Evolutionary conservation across 2,329 filamentous ascomycete species (phyloP).

Genomic region (Stagonosporopsis chrysanthemi): DNA sequence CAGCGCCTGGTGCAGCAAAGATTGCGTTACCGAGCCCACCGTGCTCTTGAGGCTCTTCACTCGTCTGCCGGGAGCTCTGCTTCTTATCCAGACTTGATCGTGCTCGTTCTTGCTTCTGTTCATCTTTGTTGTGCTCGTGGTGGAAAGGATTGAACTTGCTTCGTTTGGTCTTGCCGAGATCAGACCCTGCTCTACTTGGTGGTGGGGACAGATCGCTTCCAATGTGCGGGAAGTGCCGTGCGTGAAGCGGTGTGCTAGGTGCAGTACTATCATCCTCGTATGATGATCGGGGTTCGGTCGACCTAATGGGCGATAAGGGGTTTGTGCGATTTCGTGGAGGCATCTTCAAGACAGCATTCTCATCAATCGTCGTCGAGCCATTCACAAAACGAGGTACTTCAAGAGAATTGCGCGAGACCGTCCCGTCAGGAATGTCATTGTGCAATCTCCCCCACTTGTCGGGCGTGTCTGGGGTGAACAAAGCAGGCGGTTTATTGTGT

Average conservation of each 20-base stretch:
- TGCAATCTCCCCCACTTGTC: conserved; percentile 49
- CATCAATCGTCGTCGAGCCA: conserved; percentile 28
- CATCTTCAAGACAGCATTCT: conserved; percentile 30
- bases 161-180: conserved; percentile 46
- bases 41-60: conserved; percentile 42
- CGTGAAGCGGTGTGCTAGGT: conserved; percentile 47
- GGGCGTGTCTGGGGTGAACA: conserved; percentile 53
- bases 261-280: conserved; percentile 51
- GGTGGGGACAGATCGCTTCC: conserved; percentile 49
- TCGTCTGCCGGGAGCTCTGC: conserved; percentile 37
- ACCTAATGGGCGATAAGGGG: conserved; percentile 28
- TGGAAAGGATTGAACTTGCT: conserved; percentile 53
- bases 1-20: conserved; percentile 42
- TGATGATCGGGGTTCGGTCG: conserved; percentile 48
- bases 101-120: conserved; percentile 29
- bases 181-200: conserved; percentile 41
- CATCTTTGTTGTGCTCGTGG: conserved; percentile 41
- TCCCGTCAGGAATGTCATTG: conserved; percentile 28
- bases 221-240: conserved; percentile 43
- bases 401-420: conserved; percentile 32
- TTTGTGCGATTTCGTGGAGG: conserved; percentile 29
- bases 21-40: conserved; percentile 42
- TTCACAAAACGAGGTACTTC: conserved; percentile 33
- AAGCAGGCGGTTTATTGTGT: conserved; percentile 46
- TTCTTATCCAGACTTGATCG: conserved; percentile 35